Evolutionary conservation across 768 basidiomycete genomes (phyloP), one percentile per base, ranked within the genome.

Genomic region (Suillus subluteus): DNA sequence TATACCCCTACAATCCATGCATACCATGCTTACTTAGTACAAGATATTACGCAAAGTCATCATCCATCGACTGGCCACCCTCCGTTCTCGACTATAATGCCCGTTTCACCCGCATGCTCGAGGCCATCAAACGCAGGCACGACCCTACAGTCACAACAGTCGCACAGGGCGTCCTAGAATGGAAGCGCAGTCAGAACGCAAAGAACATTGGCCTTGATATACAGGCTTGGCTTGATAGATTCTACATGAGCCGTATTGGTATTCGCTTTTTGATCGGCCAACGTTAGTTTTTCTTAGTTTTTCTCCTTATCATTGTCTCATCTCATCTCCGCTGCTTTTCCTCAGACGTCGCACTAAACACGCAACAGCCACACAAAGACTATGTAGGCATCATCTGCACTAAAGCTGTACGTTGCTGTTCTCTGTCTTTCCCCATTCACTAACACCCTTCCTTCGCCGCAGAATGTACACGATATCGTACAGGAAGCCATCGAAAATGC

Each of bases 331-430:
- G 35, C 67, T 32, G 9, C 61, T 7, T 32, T 67, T 37, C 21
- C 38, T 1, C 69, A 96, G 95, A 99, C 73, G 92, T 99, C 66
- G 96, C 97, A 2, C 82, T 99, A 48, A 99, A 99, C 78, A 95
- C 90, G 0, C 88, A 96, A 52, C 90, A 94, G 68, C 86, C 96
- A 0, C 96, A 99, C 74, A 82, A 85, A 58, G 91, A 95, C 75
- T 97, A 96, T 74, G 98, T 99, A 35, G 97, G 98, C 11, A 98
- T 99, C 73, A 99, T 99, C 74, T 98, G 95, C 78, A 98, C 94
- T 2, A 85, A 92, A 74, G 91, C 96, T 2, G 91, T 93, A 69
- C 70, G 91, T 84, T 44, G 66, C n/a, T 18, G 21, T 48, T 58
- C 8, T 44, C 35, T 62, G 26, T 46, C 59, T 61, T 15, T 65